Conservation (phyloP, 345 rosid species). For the Leavenworthia alabamica region DNA sequence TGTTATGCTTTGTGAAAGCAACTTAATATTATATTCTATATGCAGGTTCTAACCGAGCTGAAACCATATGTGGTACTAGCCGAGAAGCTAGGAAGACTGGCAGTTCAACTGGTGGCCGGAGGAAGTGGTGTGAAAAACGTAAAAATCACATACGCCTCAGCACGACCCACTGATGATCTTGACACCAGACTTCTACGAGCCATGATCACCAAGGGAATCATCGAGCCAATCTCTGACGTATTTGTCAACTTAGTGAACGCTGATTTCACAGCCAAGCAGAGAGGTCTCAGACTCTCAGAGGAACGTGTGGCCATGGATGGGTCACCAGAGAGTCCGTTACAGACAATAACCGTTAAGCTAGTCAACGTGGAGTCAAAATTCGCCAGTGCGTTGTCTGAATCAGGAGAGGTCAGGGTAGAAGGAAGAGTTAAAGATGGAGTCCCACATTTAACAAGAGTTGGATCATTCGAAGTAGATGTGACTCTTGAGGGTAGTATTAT, state of each 20-base stretch:
- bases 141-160: conserved; percentile 68
- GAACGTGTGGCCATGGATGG: conserved; percentile 65
- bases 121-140: conserved; percentile 80
- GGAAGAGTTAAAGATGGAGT: conserved; percentile 77
- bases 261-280: conserved; percentile 82
- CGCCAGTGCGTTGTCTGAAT: conserved; percentile 72
- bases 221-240: conserved; percentile 77
- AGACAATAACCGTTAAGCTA: conserved; percentile 63
- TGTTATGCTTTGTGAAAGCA: neutral
- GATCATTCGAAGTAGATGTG: conserved; percentile 78
- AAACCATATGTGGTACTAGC: conserved; percentile 72
- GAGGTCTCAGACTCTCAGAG: conserved; percentile 76
- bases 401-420: conserved; percentile 75
- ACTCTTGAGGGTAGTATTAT: conserved; percentile 81
- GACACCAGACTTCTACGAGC: conserved; percentile 94
- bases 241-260: conserved; percentile 86
- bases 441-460: conserved; percentile 75
- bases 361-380: conserved; percentile 75
- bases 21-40: conserved; percentile 6
- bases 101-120: conserved; percentile 75
- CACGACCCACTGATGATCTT: conserved; percentile 77
- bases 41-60: conserved; percentile 74
- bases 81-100: conserved; percentile 79
- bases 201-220: conserved; percentile 78
- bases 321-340: conserved; percentile 71